Conservation (phyloP, 768 basidiomycete genomes). For the Russula griseocarnosa region DNA sequence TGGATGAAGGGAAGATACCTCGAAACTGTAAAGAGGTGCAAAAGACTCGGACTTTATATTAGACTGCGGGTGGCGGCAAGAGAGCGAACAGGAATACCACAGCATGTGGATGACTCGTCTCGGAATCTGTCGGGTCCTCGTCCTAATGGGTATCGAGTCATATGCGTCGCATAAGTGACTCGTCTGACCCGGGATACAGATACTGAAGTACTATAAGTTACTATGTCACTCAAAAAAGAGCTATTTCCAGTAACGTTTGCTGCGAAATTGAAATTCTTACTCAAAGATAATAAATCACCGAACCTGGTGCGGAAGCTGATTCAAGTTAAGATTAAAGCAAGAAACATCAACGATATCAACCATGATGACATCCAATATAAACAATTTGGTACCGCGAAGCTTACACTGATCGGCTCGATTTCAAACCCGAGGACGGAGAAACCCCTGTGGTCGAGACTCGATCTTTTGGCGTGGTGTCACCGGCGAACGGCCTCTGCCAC, state of each 20-base stretch:
- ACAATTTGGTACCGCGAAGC: background rate
- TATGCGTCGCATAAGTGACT: background rate
- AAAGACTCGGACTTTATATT: background rate
- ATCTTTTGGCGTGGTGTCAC: conserved; percentile 3
- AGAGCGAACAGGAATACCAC: too few species aligned
- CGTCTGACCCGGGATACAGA: background rate
- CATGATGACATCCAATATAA: background rate
- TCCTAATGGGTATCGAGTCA: background rate
- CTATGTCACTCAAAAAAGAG: too few species aligned
- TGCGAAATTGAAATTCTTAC: background rate
- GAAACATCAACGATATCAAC: too few species aligned
- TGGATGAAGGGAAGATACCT: background rate
- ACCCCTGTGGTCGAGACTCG: background rate
- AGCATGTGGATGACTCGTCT: background rate
- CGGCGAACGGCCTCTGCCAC: conserved; percentile 12
- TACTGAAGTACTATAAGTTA: too few species aligned
- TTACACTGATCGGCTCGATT: background rate
- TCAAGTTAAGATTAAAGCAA: too few species aligned
- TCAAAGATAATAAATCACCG: background rate
- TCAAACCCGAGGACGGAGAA: background rate
- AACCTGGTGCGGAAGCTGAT: background rate
- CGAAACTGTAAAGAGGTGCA: conserved; percentile 3
- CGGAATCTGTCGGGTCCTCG: too few species aligned
- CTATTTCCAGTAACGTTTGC: background rate
- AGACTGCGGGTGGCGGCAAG: background rate